These are phyloP conservation scores for Helotiales sp. DNA, from an alignment of 2,329 filamentous ascomycete species.

Conservation along the genomic window DNA sequence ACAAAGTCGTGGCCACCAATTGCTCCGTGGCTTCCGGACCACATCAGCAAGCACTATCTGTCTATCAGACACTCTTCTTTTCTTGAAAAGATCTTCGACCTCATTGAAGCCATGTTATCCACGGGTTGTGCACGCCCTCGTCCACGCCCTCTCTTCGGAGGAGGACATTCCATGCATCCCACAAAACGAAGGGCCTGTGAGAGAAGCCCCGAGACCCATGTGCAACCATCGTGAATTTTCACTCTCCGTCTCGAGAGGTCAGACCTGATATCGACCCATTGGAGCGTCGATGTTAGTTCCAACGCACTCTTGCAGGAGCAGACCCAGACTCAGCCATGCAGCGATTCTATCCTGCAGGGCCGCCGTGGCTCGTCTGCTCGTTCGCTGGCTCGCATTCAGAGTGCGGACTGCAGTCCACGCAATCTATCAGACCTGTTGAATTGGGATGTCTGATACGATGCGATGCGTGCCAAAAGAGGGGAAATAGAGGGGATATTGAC, in stretches of 20 bases:
- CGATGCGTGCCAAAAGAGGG: slow-evolving; percentile 9
- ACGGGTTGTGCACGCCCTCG: not conserved
- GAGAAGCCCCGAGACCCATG: slow-evolving; percentile 6
- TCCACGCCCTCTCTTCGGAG: not conserved
- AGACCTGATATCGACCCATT: not conserved
- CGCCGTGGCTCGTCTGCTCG: not conserved
- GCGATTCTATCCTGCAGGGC: not conserved
- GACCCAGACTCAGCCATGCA: not conserved
- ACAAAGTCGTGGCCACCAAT: not conserved
- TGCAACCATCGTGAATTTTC: slow-evolving; percentile 9
- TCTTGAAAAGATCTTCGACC: not conserved
- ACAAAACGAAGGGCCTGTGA: not conserved
- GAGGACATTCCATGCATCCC: not conserved
- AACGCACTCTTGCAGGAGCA: slow-evolving; percentile 9
- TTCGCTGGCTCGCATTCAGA: not conserved
- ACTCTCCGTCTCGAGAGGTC: too few relatives aligned
- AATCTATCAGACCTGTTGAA: not conserved
- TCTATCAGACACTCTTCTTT: slow-evolving; percentile 1
- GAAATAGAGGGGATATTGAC: slow-evolving; percentile 8
- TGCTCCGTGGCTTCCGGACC: not conserved
- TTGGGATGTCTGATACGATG: not conserved
- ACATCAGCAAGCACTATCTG: not conserved
- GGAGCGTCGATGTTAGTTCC: not conserved
- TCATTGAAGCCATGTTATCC: not conserved
- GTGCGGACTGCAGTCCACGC: not conserved